Evolutionary conservation across 1,139 yeast genomes (phyloP), one percentile per base, ranked within the genome.

Genomic region (Magnusiomyces ingens): DNA sequence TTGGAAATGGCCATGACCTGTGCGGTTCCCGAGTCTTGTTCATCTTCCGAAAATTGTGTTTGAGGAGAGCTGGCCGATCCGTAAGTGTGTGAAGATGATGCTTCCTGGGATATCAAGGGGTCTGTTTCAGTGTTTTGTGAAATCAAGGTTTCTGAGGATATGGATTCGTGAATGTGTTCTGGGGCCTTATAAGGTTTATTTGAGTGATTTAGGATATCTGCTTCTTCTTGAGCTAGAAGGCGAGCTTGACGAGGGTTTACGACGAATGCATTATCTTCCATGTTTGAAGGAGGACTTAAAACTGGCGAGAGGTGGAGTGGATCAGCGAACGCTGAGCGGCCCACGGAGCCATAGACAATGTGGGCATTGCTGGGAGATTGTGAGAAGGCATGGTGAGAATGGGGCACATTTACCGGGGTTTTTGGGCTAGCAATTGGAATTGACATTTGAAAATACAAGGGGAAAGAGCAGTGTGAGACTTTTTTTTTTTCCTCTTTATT

Each of bases 291-390:
- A n/a, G 35, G 32, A 13, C 49, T 18, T 13, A 11, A 29, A 13
- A 10, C 36, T 21, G 45, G 50, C 35, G 18, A 41, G 45, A 17
- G 32, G 29, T 3, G 21, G 22, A 36, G 48, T 19, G 58, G 55
- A 48, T 62, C 65, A 41, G 65, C 61, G 55, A 53, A 40, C 2
- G 52, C 55, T 8, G 55, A 58, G 6, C 71, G 64, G 13, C 72
- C 72, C 1, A 65, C 60, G 11, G 71, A 67, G 22, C 70, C 71
- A 42, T 49, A 46, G 50, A 45, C 46, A 17, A 45, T 43, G 11
- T 50, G 56, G 6, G 54, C 50, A 12, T 41, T 35, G 36, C 46
- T 17, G 1, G 55, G 55, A 15, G 55, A 50, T 35, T 49, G 50
- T 2, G 55, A 47, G 26, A 53, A 53, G 8, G 46, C 55, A 37